Evolutionary conservation across 495 filamentous ascomycete species (phyloP).

Genomic region (Penicillium mononematosum): DNA sequence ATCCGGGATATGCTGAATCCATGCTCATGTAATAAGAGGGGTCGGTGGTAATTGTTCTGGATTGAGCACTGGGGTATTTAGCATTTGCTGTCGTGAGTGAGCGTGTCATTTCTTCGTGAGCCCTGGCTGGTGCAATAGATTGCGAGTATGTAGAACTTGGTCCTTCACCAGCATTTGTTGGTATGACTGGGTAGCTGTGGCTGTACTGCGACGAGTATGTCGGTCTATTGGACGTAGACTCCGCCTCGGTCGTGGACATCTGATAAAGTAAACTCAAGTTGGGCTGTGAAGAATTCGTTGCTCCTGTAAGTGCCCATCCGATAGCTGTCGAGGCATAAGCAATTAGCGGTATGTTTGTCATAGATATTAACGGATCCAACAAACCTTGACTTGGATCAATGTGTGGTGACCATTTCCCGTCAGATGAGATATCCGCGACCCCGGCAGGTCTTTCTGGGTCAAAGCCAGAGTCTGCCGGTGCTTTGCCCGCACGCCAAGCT

Average conservation of each 20-base stretch:
- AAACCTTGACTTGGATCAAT: constrained; percentile 55
- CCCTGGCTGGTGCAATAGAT: constrained; percentile 16
- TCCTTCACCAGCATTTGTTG: constrained; percentile 20
- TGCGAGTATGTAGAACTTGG: constrained; percentile 28
- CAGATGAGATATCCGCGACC: constrained; percentile 27
- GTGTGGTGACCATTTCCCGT: constrained; percentile 43
- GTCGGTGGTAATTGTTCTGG: constrained; percentile 18
- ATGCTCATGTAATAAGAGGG: constrained; percentile 36
- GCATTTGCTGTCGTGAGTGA: constrained; percentile 18
- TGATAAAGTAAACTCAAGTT: constrained; percentile 74
- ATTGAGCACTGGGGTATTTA: constrained; percentile 24
- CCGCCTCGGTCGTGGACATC: constrained; percentile 38
- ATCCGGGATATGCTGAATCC: constrained; percentile 28
- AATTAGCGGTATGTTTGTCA: constrained; percentile 20
- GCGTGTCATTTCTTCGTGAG: constrained; percentile 20
- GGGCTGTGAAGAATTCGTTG: constrained; percentile 76
- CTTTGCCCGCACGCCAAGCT: constrained; percentile 41
- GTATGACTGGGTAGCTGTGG: constrained; percentile 33
- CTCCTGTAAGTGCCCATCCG: constrained; percentile 77
- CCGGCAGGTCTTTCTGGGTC: constrained; percentile 26
- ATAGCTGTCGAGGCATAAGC: constrained; percentile 50
- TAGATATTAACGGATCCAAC: constrained; percentile 28
- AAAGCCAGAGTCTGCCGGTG: constrained; percentile 28
- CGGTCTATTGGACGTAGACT: constrained; percentile 21
- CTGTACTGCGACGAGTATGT: constrained; percentile 37